A percentile compares a stretch with the other conserved stretches of the same genome.
phyloP scores from a whole-genome alignment of 2,329 filamentous ascomycete species.

The Scytalidium sp. region DNA sequence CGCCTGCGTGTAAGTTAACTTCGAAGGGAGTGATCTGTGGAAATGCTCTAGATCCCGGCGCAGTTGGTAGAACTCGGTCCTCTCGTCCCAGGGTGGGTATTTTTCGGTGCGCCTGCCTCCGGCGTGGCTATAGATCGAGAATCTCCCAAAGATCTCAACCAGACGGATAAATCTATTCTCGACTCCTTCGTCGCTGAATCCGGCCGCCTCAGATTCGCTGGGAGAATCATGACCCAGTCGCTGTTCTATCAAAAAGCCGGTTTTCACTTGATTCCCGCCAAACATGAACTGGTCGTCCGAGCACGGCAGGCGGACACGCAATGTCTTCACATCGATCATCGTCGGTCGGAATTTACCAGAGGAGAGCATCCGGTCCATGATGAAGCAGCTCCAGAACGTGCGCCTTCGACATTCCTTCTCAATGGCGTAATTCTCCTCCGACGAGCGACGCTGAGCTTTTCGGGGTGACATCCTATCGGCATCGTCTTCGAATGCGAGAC shows the following conservation, averaged over 20 bases:
- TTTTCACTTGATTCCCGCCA: conserved; percentile 52
- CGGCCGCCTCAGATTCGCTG: conserved; percentile 31
- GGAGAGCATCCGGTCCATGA: conserved; percentile 67
- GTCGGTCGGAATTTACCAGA: conserved; percentile 60
- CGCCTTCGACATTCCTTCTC: conserved; percentile 62
- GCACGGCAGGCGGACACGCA: conserved; percentile 65
- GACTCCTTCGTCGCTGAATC: conserved; percentile 21
- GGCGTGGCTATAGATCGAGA: conserved; percentile 52
- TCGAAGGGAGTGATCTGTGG: conserved; percentile 47
- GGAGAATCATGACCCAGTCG: conserved; percentile 43
- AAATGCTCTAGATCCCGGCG: conserved; percentile 49
- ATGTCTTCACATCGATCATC: conserved; percentile 55
- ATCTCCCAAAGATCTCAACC: conserved; percentile 57
- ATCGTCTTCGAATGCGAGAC: conserved; percentile 54
- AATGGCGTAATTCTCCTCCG: conserved; percentile 41
- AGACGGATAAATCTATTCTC: conserved; percentile 52
- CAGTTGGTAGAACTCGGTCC: conserved; percentile 53
- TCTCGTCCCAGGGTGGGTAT: conserved; percentile 57
- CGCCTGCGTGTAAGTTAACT: conserved; percentile 52
- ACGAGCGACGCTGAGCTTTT: conserved; percentile 15
- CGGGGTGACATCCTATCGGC: conserved; percentile 31
- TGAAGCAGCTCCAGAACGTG: conserved; percentile 73
- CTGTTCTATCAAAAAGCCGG: conserved; percentile 42
- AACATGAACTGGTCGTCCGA: conserved; percentile 64
- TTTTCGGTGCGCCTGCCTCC: conserved; percentile 48